Evolutionary conservation across 257 asterid species (phyloP).

Genomic region (Rauvolfia tetraphylla): DNA sequence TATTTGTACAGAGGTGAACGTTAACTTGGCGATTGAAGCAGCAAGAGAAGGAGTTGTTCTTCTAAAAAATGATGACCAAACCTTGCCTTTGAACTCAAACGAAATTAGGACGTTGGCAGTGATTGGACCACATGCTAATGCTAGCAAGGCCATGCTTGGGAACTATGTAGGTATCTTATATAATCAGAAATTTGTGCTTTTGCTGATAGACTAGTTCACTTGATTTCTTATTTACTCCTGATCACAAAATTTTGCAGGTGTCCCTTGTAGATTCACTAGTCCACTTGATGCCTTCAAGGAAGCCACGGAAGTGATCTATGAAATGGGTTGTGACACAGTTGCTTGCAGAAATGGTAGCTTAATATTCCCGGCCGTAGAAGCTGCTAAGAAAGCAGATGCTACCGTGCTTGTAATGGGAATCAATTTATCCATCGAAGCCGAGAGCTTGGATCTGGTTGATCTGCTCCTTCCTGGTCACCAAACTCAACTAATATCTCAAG

Average conservation of each 20-base stretch:
- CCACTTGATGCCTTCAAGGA: slow-evolving; percentile 32
- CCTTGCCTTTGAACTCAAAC: slow-evolving; percentile 28
- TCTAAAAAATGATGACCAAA: slow-evolving; percentile 30
- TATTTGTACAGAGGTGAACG: slow-evolving; percentile 33
- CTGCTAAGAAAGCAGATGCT: slow-evolving; percentile 37
- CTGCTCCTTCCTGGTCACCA: slow-evolving; percentile 46
- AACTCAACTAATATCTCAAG: slow-evolving; percentile 26
- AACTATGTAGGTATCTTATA: slow-evolving; percentile 33
- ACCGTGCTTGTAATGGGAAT: slow-evolving; percentile 32
- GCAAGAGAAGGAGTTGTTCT: slow-evolving; percentile 54
- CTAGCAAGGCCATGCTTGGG: slow-evolving; percentile 37
- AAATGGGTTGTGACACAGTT: slow-evolving; percentile 33
- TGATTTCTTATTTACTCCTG: no score
- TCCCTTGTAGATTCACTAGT: slow-evolving; percentile 36
- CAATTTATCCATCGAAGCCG: slow-evolving; percentile 35
- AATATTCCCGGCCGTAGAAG: slow-evolving; percentile 27
- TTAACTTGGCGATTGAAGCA: slow-evolving; percentile 40
- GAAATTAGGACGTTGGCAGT: slow-evolving; percentile 32
- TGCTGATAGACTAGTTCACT: no score
- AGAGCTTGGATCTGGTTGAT: slow-evolving; percentile 31
- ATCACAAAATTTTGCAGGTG: slow-evolving; percentile 17
- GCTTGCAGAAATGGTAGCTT: slow-evolving; percentile 24
- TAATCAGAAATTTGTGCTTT: no score
- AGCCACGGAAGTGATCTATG: slow-evolving; percentile 20
- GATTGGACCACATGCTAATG: slow-evolving; percentile 49